Base-by-base conservation (phyloP, 2,329 filamentous ascomycete genomes). In the Biscogniauxia sp. region DNA sequence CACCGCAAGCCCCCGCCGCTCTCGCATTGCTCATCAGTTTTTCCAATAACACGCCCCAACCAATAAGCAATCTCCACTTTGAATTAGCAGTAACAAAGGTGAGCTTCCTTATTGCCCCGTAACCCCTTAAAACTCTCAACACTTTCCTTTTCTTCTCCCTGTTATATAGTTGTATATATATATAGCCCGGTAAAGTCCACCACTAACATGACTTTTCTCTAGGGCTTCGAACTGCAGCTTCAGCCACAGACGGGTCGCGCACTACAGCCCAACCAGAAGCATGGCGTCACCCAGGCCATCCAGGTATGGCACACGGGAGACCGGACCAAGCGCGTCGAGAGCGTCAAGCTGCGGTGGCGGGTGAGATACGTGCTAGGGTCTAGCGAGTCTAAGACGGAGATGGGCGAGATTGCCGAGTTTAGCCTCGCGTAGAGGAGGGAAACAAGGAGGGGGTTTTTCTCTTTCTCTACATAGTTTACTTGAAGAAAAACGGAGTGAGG, bases 51-150 rank as follows among this genome's bases (percentile, higher is more conserved):
- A 90, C 88, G 0, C 77, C 84, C 1, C 84, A 90, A 69, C 84
- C 86, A 0, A 83, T 99, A 20, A 84, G 84, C 2, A 90, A 96
- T 65, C 79, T 99, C 28, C 93, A 94, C 61, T 96, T 97, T 71
- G 92, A 97, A 75, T 83, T 96, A 49, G 95, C 95, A 2, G 94
- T 97, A 28, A 95, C 94, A 61, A 98, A 94, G 85, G 93, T 96
- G 79, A 66, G 76, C 64, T 5, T 23, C 23, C 60, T 50, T 55
- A 26, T 20, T 25, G 55, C 20, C 51, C 20, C n/a, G 26, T 32
- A 8, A 32, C 28, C 28, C 28, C 28, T 32, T 32, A 9, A 32
- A 32, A 5, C 5, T 5, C 23, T 5, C 5, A 23, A 23, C 5
- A 23, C 23, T 23, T 23, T 23, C 28, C 6, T 53, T 20, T 51